Conservation (phyloP, 1,139 yeast genomes). For the Eremothecium coryli region DNA sequence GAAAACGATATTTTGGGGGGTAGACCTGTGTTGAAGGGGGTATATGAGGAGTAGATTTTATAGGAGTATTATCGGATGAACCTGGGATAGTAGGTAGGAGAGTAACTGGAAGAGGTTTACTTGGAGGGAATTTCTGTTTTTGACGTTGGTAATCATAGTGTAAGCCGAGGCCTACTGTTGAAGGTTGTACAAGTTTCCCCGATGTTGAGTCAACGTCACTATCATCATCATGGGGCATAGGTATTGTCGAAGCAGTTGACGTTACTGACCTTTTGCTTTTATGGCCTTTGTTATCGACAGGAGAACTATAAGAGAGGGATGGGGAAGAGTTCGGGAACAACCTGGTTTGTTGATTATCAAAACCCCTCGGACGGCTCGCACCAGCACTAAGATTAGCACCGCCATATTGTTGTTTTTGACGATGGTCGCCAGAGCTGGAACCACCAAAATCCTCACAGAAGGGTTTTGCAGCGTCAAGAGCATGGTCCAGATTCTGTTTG, state of each 20-base stretch:
- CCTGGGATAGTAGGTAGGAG: constrained; percentile 25
- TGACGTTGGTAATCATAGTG: constrained; percentile 1
- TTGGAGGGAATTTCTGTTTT: constrained; percentile 4
- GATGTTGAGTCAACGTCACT: constrained; percentile 1
- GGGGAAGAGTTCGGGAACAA: neutral
- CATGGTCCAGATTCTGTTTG: neutral
- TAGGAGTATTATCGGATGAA: constrained; percentile 24
- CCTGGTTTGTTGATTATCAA: neutral
- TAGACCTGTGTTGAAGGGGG: constrained; percentile 8
- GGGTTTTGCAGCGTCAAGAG: neutral
- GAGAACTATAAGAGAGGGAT: neutral
- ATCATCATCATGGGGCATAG: constrained; percentile 11
- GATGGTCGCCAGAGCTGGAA: neutral
- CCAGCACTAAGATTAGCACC: neutral
- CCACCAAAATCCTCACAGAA: neutral
- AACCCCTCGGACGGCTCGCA: neutral
- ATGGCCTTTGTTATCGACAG: neutral
- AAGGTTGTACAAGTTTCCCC: neutral
- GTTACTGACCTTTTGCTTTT: constrained; percentile 1
- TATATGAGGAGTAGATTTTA: constrained; percentile 7
- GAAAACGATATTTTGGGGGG: constrained; percentile 27
- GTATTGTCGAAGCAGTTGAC: constrained; percentile 13
- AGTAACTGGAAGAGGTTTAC: constrained; percentile 16
- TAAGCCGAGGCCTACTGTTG: constrained; percentile 6
- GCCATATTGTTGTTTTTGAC: neutral